Base-by-base conservation (phyloP, 768 basidiomycete species). In the Galerina marginata region DNA sequence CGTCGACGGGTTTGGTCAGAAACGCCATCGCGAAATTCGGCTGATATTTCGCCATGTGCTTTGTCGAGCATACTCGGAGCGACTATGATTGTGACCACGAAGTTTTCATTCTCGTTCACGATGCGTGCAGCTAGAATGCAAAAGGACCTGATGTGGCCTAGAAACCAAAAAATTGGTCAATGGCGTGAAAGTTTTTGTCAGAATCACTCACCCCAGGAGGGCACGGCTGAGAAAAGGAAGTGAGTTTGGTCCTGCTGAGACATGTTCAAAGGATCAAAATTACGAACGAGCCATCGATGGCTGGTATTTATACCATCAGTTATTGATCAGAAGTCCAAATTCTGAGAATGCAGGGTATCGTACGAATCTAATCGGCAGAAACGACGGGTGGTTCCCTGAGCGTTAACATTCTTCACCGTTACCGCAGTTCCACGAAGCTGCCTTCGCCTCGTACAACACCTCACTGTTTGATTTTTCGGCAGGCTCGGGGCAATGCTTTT, bases 111-210 rank as follows among this genome's bases (percentile, higher is more conserved):
- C 39, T 54, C 58, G 26, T 59, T 53, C 7, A 42, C 45, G 7
- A 59, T 12, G 11, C 58, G 58, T 11, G 58, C 52, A 11, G 44
- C 58, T 4, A 59, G 23, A 15, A 59, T 33, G 37, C 58, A 59
- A 46, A 59, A 59, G 6, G 58, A 23, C 23, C 58, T 59, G 6
- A 48, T 23, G 40, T 59, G 58, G 2, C 58, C 52, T 59, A 20
- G 42, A 3, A 39, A 9, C 33, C 14, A 53, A 25, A 29, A 11
- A 25, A 11, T n/a, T 16, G 16, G 14, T 59, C 11, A 48, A 10
- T 5, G 26, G 23, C 9, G 42, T 6, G 36, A 46, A 4, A 3
- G 3, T 15, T 20, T 44, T 2, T 7, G 11, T 15, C 3, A 45
- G 12, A 37, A 47, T 39, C 0, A 14, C 52, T 47, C 23, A 59